Conservation (phyloP, 2,329 filamentous ascomycete genomes). For the Pseudomassariella vexata region DNA sequence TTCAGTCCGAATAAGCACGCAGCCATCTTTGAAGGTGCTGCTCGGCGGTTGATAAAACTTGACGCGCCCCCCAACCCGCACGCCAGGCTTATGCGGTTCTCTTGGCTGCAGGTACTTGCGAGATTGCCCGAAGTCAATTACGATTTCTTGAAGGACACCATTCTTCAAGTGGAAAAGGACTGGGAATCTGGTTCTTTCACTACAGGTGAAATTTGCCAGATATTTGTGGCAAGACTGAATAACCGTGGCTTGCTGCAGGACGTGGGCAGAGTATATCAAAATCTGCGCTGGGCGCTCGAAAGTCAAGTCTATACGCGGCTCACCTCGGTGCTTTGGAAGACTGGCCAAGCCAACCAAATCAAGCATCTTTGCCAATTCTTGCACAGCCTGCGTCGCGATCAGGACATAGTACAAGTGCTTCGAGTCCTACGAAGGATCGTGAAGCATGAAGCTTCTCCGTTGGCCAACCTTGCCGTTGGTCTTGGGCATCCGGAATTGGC, state of each 20-base stretch:
- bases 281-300: conserved; percentile 1
- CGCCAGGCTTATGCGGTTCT: conserved; percentile 12
- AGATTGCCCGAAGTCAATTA: conserved; percentile 16
- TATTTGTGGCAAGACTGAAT: conserved; percentile 17
- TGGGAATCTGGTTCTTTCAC: conserved; percentile 9
- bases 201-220: conserved; percentile 14
- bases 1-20: conserved; percentile 12
- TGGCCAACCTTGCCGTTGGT: conserved; percentile 17
- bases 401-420: conserved; percentile 13
- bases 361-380: conserved; percentile 16
- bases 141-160: conserved; percentile 13
- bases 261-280: conserved; percentile 3
- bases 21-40: conserved; percentile 14
- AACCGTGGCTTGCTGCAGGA: conserved; percentile 9
- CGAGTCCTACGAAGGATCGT: conserved; percentile 9
- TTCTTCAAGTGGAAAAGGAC: conserved; percentile 16
- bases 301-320: conserved; percentile 10
- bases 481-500: conserved; percentile 16
- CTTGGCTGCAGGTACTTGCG: conserved; percentile 21
- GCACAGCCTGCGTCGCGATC: conserved; percentile 16
- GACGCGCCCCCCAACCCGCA: conserved; percentile 4
- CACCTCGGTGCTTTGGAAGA: conserved; percentile 13
- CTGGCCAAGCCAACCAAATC: conserved; percentile 12
- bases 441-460: conserved; percentile 7
- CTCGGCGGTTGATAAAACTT: conserved; percentile 10